Percentiles rank a stretch among this genome's conserved stretches.
These are phyloP conservation scores for Phoma sp. DNA, from an alignment of 2,329 filamentous ascomycete species.

Conservation along the genomic window DNA sequence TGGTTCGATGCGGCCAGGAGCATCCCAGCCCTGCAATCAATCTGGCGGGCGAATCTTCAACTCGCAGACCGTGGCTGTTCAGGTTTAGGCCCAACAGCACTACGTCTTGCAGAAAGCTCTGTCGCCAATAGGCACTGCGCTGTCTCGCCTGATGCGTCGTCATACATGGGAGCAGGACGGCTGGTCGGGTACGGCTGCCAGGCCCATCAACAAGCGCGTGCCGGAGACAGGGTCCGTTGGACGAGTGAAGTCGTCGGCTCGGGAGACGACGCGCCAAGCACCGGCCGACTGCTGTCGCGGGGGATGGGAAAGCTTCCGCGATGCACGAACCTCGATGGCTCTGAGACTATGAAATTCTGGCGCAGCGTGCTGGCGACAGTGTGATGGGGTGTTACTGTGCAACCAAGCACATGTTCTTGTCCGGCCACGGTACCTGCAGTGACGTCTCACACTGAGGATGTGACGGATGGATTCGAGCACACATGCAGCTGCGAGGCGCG, in stretches of 20 bases:
- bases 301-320: slow-evolving; percentile 22
- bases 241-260: slow-evolving; percentile 28
- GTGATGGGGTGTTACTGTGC: neutral
- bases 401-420: neutral
- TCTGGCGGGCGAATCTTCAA: slow-evolving; percentile 14
- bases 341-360: neutral
- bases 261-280: slow-evolving; percentile 23
- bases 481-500: slow-evolving; percentile 6
- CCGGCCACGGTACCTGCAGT: slow-evolving; percentile 9
- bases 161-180: slow-evolving; percentile 20
- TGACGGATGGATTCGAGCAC: slow-evolving; percentile 1
- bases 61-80: slow-evolving; percentile 11
- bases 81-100: slow-evolving; percentile 14
- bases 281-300: slow-evolving; percentile 22
- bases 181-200: slow-evolving; percentile 7
- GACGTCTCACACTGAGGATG: slow-evolving; percentile 2
- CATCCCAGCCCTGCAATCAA: slow-evolving; percentile 11
- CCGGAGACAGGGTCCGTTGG: slow-evolving; percentile 21
- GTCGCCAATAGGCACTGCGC: slow-evolving; percentile 14
- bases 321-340: slow-evolving; percentile 13
- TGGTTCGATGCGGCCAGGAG: slow-evolving; percentile 14
- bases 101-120: neutral
- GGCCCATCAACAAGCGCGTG: slow-evolving; percentile 8
- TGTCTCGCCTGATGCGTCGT: slow-evolving; percentile 14
- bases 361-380: neutral